phyloP scores from a whole-genome alignment of 768 basidiomycete species.

The Leccinum sublutescens region DNA sequence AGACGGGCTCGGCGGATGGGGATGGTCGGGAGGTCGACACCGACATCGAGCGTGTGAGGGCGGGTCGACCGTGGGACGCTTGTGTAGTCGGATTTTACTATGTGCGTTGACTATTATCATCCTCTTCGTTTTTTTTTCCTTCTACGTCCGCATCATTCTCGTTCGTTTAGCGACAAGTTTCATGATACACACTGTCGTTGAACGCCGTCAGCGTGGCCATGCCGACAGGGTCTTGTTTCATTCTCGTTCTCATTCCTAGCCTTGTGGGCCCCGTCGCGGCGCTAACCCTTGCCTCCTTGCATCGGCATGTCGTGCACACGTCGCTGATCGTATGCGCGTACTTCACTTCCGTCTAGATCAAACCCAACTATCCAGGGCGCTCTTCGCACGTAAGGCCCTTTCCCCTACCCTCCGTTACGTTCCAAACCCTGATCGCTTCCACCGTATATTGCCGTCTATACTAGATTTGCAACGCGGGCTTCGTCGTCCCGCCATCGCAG shows the following conservation, averaged over 20 bases:
- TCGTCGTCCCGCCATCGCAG: conserved; percentile 66
- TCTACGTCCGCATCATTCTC: background rate
- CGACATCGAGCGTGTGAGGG: conserved; percentile 43
- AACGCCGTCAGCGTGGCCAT: background rate
- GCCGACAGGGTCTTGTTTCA: background rate
- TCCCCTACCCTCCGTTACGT: background rate
- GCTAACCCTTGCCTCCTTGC: background rate
- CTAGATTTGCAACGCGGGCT: conserved; percentile 87
- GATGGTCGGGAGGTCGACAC: conserved; percentile 17
- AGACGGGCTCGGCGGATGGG: background rate
- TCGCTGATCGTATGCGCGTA: background rate
- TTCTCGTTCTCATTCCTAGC: background rate
- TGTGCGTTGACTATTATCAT: conserved; percentile 44
- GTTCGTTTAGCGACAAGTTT: background rate
- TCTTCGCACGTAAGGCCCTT: conserved; percentile 77
- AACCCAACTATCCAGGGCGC: conserved; percentile 88
- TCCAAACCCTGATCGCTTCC: background rate
- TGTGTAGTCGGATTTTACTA: conserved; percentile 80
- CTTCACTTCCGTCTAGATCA: conserved; percentile 44
- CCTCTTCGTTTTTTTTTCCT: no score
- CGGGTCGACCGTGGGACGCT: conserved; percentile 59
- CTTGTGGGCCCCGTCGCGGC: background rate
- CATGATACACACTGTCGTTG: background rate
- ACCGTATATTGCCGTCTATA: background rate
- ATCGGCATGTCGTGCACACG: background rate